Base-by-base conservation (phyloP, 148 eudicot genomes). In the Cornus florida region DNA sequence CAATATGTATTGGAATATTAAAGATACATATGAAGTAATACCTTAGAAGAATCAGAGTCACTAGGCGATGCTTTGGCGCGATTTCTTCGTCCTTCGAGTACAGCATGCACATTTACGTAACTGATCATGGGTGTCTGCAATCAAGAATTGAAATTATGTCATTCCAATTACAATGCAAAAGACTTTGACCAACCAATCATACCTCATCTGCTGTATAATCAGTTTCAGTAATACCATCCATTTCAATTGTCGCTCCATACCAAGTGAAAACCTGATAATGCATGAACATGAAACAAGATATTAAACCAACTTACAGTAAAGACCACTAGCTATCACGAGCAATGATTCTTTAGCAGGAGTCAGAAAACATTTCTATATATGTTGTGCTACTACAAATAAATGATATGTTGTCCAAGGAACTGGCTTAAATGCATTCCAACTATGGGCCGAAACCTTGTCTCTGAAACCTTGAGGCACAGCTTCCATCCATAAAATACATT, bases 171-270 rank as follows among this genome's bases (percentile, higher is more conserved):
- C 19, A 28, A 81, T 16, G 24, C 70, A 72, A 69, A 73, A 86
- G 20, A 23, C 23, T 46, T 38, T 11, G 56, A 75, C 70, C 28
- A 64, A 67, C 73, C 24, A 67, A 78, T 24, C 72, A 77, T 88
- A 95, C 99, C 94, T 95, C 99, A 86, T 93, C 97, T 24, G 99
- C 99, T 16, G 91, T 91, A 80, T 95, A 95, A 78, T 95, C 97
- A 72, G 97, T 92, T 86, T 95, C 97, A 70, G 99, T 83, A 23
- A 84, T 81, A 69, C 97, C 93, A 77, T 95, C 97, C 91, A 95
- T 83, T 88, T 95, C 99, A 74, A 95, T 86, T 74, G 97, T 90
- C 46, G 99, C 99, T 75, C 99, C 99, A 85, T 92, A 87, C 99
- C 99, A 95, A 76, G 97, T 92, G 84, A 93, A 95, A 76, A 95